Base-by-base conservation (phyloP, 108 stramenopile genomes). In the Aurantiochytrium sp. region DNA sequence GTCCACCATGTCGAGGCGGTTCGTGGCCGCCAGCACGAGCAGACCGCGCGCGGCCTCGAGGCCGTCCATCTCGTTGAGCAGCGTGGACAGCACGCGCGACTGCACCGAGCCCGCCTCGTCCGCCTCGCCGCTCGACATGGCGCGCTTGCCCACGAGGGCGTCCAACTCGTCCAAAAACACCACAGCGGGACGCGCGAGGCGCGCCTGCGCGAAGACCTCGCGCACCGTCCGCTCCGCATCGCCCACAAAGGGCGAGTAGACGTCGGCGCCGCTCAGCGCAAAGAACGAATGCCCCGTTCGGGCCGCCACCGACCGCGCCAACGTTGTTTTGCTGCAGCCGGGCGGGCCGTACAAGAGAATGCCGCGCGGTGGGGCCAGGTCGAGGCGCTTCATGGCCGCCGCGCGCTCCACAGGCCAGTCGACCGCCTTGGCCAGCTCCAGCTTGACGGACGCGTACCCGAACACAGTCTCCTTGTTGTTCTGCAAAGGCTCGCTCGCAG, bases 131-230 rank as follows among this genome's bases (percentile, higher is more conserved):
- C 60, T 90, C 29, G 87, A 60, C 19, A 60, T 91, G 8, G 90
- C 91, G 53, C 93, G 90, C 89, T 45, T 87, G 64, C 93, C 88
- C 60, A 94, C 94, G 43, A 94, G 73, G 28, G 94, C 93, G 58
- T 94, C 94, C 49, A 94, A 72, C 91, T 95, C 94, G 72, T 95
- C 94, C 58, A 95, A 92, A 60, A 95, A 95, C 25, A 95, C 60
- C 4, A 95, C 90, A 4, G 93, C 91, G 29, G 94, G 94, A 4
- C 91, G 92, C 14, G 92, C 93, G 8, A 60, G 49, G 45, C 83
- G 51, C 23, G 94, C 94, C 21, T 91, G 59, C 29, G 73, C 91
- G 58, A 94, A 94, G 47, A 93, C 59, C 51, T 93, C 91, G 23
- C 93, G 89, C 21, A 94, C 87, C 5, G 58, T 90, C 8, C 89